Evolutionary conservation across 306 rosid genomes (phyloP).

Genomic region (Acacia acuminata): DNA sequence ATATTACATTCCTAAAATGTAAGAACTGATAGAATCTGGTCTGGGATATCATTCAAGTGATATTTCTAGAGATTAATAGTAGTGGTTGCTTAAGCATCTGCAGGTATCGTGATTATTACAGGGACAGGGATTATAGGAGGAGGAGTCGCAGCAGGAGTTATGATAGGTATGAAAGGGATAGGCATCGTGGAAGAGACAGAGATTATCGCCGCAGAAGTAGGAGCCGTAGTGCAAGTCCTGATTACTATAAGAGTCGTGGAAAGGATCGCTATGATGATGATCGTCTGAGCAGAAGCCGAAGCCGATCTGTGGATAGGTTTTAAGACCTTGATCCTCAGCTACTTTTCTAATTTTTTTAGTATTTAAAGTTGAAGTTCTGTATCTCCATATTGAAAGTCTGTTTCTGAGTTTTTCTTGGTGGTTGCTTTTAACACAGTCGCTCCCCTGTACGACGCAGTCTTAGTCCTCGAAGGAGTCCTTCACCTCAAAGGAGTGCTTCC

Average conservation of each 20-base stretch:
- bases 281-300: conserved; percentile 53
- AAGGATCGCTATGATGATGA: conserved; percentile 70
- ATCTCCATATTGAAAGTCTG: background rate
- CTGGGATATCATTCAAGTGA: background rate
- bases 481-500: conserved; percentile 54
- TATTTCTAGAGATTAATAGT: background rate
- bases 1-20: background rate
- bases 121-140: conserved; percentile 59
- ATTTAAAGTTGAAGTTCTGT: background rate
- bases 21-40: background rate
- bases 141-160: conserved; percentile 78
- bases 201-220: conserved; percentile 61
- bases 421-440: conserved; percentile 42
- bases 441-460: conserved; percentile 62
- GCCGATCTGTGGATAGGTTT: conserved; percentile 74
- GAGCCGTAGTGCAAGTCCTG: conserved; percentile 78
- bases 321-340: background rate
- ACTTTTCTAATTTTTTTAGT: background rate
- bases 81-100: background rate
- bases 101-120: conserved; percentile 67
- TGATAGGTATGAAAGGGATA: conserved; percentile 67
- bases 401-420: background rate
- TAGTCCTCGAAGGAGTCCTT: conserved; percentile 61
- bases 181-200: conserved; percentile 63
- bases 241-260: conserved; percentile 58